Conservation (phyloP, 306 rosid genomes). For the Lathyrus oleraceus region DNA sequence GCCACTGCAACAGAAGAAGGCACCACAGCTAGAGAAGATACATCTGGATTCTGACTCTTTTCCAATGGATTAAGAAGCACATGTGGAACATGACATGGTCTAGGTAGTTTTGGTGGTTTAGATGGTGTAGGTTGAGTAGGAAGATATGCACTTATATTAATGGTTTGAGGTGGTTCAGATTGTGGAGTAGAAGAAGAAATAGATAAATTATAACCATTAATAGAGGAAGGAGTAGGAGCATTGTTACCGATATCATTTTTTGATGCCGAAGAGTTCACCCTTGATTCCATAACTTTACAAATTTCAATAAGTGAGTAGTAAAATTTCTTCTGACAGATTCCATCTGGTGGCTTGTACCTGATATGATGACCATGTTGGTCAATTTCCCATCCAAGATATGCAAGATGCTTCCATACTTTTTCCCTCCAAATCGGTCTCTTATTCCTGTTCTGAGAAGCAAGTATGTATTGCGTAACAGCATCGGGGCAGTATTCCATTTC, state of each 20-base stretch:
- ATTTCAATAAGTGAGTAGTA: conserved; percentile 48
- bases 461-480: conserved; percentile 47
- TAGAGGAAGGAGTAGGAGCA: conserved; percentile 3
- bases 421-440: not conserved
- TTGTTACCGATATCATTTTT: conserved; percentile 31
- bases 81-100: conserved; percentile 15
- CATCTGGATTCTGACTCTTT: conserved; percentile 31
- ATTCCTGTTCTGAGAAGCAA: not conserved
- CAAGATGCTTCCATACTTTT: conserved; percentile 52
- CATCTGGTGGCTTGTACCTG: conserved; percentile 47
- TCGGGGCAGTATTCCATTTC: conserved; percentile 48
- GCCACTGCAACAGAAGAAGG: conserved; percentile 25
- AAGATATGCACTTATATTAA: too few relatives aligned
- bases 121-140: too few relatives aligned
- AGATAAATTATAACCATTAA: too few relatives aligned
- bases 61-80: conserved; percentile 27
- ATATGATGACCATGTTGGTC: not conserved
- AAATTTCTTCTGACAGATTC: conserved; percentile 12
- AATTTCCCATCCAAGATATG: conserved; percentile 70
- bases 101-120: too few relatives aligned
- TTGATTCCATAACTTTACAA: conserved; percentile 44
- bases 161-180: too few relatives aligned
- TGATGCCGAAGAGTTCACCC: conserved; percentile 30
- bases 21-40: conserved; percentile 23
- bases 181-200: too few relatives aligned